Base-by-base conservation (phyloP, 2,329 filamentous ascomycete genomes). In the Akanthomyces dipterigenus region DNA sequence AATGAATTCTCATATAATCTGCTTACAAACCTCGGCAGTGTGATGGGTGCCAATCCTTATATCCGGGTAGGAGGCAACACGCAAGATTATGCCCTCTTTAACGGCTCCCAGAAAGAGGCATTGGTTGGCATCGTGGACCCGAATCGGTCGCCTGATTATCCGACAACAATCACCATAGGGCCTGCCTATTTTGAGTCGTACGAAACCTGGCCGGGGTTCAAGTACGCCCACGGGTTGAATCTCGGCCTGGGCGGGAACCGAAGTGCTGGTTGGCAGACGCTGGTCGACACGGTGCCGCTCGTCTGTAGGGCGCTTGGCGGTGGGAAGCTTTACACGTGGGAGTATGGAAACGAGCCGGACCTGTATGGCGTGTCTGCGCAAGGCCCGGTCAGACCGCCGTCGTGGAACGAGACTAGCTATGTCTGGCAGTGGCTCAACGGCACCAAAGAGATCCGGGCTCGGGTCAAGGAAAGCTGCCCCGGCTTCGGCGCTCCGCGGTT, bases 21-120 rank as follows among this genome's bases (percentile, higher is more conserved):
- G 8, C 71, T 88, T 24, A 77, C 80, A 34, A 87, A 86, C 62
- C 67, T 88, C 20, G 80, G 75, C 1, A 68, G 76, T 14, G 67
- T 86, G 2, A 77, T 76, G n/a, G 84, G 84, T 5, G 77, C 76
- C 4, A 85, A 84, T 63, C 85, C 85, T 2, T 78, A 82, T 65
- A 81, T 88, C 60, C 76, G 85, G 12, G 83, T 88, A 1, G 85
- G 86, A 3, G 86, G 85, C 16, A 88, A 87, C 66, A 87, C 85
- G 0, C 85, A 88, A 71, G 84, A 88, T 72, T 86, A 82, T 65
- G 83, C 83, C 5, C 75, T 88, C 42, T 88, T 83, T 70, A 78
- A 87, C 65, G 72, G 77, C 1, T 78, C 77, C 6, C 78, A 85
- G 8, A 70, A 76, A 1, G 72, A 75, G 8, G 81, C 81, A 6